A percentile compares a stretch with the other conserved stretches of the same genome.
Conservation (phyloP, 108 stramenopile species). For the Parietichytrium sp. region DNA sequence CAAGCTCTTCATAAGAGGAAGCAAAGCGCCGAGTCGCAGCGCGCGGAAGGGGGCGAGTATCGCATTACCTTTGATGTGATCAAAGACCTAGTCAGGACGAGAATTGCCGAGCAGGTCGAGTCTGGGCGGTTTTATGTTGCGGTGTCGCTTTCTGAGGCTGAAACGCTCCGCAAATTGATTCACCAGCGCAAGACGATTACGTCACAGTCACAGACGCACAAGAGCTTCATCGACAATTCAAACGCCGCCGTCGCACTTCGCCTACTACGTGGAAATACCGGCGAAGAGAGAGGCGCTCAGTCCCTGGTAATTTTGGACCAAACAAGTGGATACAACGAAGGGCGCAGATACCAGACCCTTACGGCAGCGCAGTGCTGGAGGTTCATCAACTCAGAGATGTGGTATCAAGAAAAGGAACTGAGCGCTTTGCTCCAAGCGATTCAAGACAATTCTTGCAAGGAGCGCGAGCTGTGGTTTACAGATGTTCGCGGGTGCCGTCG, state of each 20-base stretch:
- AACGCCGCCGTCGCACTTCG: constrained; percentile 46
- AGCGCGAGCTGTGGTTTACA: constrained; percentile 82
- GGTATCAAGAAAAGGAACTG: constrained; percentile 81
- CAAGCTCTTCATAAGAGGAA: constrained; percentile 62
- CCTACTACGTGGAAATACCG: constrained; percentile 66
- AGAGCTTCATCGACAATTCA: constrained; percentile 66
- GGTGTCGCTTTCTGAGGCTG: constrained; percentile 88
- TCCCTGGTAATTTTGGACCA: constrained; percentile 65
- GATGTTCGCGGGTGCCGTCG: constrained; percentile 91
- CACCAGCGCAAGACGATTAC: constrained; percentile 70
- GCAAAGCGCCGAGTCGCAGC: constrained; percentile 44
- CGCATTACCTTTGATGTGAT: constrained; percentile 74
- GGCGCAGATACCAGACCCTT: constrained; percentile 79
- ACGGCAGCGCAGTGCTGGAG: constrained; percentile 86
- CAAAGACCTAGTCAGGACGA: constrained; percentile 77
- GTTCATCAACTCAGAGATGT: constrained; percentile 88
- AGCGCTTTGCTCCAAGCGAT: constrained; percentile 84
- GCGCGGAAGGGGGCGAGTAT: constrained; percentile 50
- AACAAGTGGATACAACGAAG: constrained; percentile 74
- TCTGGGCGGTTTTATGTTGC: constrained; percentile 90
- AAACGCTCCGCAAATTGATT: constrained; percentile 84
- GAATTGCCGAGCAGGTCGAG: constrained; percentile 81
- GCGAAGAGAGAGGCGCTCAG: neutral
- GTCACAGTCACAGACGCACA: constrained; percentile 78
- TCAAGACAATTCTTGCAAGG: constrained; percentile 79